phyloP scores from a whole-genome alignment of 345 rosid species.

The Syzygium grande region DNA sequence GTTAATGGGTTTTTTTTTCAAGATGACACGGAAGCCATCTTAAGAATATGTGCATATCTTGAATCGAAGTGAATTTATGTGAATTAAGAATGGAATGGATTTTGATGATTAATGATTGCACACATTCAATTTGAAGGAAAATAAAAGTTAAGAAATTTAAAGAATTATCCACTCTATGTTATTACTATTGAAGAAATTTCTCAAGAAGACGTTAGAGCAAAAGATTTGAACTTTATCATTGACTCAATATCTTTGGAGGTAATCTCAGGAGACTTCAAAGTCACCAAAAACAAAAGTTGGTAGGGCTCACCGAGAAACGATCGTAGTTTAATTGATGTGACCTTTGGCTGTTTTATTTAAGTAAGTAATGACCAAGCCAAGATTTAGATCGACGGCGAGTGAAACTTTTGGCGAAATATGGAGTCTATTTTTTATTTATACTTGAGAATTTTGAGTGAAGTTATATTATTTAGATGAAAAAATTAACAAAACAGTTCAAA shows the following conservation, averaged over 20 bases:
- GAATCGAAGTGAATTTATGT: neutral
- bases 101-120: no score
- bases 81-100: neutral
- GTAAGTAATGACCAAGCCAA: neutral
- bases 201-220: no score
- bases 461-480: neutral
- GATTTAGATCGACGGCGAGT: neutral
- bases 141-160: neutral
- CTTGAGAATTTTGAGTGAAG: neutral
- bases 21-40: neutral
- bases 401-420: neutral
- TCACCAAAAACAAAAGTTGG: neutral
- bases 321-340: neutral
- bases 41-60: neutral
- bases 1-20: neutral
- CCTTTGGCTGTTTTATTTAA: no score
- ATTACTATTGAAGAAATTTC: no score
- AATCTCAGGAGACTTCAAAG: neutral
- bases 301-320: neutral
- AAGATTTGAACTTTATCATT: no score
- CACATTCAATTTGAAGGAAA: neutral
- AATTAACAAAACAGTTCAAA: neutral
- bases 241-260: neutral
- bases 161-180: neutral
- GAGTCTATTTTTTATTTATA: neutral